Base-by-base conservation (phyloP, 1,284 basidiomycete species). In the Dichomitus squalens region DNA sequence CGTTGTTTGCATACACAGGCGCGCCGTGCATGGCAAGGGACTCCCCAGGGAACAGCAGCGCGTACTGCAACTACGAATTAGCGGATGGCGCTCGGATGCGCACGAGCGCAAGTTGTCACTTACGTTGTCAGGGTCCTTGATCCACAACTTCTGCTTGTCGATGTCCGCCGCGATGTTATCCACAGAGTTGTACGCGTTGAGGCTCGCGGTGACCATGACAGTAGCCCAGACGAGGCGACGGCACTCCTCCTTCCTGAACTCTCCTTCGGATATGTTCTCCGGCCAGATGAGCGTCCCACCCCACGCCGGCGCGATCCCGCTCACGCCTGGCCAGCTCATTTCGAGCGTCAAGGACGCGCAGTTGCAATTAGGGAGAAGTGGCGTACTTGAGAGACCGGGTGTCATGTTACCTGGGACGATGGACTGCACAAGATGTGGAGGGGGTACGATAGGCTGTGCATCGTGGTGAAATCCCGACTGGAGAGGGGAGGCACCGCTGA, bases 161-260 rank as follows among this genome's bases (percentile, higher is more conserved):
- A 67, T 65, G 18, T 57, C 51, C 27, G 71, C 68, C 35, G 73
- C 29, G 31, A 47, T 21, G 27, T 47, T 9, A 5, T 34, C 72
- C 52, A 73, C 69, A 14, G 87, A 80, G 9, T 77, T 77, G n/a
- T 78, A 89, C 7, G 80, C 78, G 25, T 80, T 83, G 69, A 87
- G 80, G 4, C 83, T 86, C n/a, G 87, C 85, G 9, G 82, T 76
- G 20, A 89, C 75, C 57, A 77, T 76, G 69, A 88, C 76, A 3
- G 84, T 72, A 64, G 84, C 86, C 89, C 89, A 91, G 56, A 84
- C 87, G 18, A 90, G 70, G 40, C 88, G 75, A 20, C 89, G 81
- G 63, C 82, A 86, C 53, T 85, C 85, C 66, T 91, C 89, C 68
- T 83, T 86, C 49, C 78, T 74, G 57, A 88, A 81, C 61, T 91